phyloP scores from a whole-genome alignment of 441 rosid genomes.

The Syzygium syzygioides region DNA sequence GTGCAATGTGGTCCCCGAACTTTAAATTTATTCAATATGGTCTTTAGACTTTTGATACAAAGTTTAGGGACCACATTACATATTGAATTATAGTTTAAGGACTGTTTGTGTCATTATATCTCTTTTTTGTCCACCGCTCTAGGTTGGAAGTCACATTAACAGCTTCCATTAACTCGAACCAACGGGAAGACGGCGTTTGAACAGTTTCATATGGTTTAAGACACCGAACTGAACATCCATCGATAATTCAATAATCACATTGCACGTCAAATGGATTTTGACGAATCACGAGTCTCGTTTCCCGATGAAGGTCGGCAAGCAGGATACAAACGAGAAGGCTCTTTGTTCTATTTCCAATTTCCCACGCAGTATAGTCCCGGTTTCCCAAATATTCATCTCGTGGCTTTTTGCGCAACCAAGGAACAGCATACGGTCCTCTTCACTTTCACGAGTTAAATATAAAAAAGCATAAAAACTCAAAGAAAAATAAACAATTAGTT shows the following conservation, averaged over 20 bases:
- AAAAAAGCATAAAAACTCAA: neutral
- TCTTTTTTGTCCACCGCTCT: neutral
- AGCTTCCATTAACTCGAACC: neutral
- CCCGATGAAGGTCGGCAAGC: neutral
- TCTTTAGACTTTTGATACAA: too few species aligned
- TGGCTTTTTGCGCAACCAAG: neutral
- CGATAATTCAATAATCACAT: neutral
- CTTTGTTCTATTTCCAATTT: neutral
- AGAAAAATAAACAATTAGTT: neutral
- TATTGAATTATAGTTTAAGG: too few species aligned
- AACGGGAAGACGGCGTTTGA: neutral
- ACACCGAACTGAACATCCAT: neutral
- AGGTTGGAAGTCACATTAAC: neutral
- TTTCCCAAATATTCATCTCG: neutral
- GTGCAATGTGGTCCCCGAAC: too few species aligned
- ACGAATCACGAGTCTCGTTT: too few species aligned
- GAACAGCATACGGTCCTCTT: neutral
- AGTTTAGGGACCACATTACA: too few species aligned
- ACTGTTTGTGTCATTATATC: too few species aligned
- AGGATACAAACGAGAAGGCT: neutral
- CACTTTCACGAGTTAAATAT: neutral
- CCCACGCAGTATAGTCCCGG: neutral
- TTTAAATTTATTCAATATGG: too few species aligned
- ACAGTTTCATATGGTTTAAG: neutral
- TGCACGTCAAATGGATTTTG: neutral